Conservation (phyloP, 306 rosid species). For the Cyamopsis tetragonoloba region DNA sequence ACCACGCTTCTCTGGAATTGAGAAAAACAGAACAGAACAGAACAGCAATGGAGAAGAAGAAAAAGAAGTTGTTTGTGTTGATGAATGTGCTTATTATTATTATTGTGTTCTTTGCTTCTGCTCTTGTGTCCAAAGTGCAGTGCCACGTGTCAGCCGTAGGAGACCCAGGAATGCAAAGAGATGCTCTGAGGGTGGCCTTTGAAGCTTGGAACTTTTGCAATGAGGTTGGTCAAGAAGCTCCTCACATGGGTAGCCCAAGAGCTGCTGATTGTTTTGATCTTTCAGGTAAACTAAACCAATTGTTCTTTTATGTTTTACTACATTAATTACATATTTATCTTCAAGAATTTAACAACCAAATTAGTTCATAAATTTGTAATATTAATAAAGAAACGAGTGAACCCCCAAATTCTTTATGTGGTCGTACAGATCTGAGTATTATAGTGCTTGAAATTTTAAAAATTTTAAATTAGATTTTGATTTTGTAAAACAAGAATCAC, state of each 20-base stretch:
- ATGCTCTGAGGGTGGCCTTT: constrained; percentile 72
- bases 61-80: constrained; percentile 25
- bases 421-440: too few relatives aligned
- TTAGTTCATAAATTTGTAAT: too few relatives aligned
- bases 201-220: constrained; percentile 96
- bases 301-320: not conserved
- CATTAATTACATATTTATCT: not conserved
- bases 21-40: not conserved
- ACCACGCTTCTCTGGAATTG: constrained; percentile 18
- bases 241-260: constrained; percentile 76
- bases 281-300: constrained; percentile 35
- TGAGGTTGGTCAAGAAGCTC: constrained; percentile 82
- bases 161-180: constrained; percentile 84
- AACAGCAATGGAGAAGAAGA: constrained; percentile 32
- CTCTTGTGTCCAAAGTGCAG: constrained; percentile 16
- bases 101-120: constrained; percentile 17
- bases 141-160: constrained; percentile 55
- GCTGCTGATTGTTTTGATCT: constrained; percentile 83
- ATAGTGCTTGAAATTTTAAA: too few relatives aligned
- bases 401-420: too few relatives aligned
- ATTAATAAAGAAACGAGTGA: too few relatives aligned
- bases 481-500: too few relatives aligned
- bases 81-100: constrained; percentile 32
- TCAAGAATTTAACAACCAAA: too few relatives aligned
- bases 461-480: too few relatives aligned